These are phyloP conservation scores for Garcia nutans DNA, from an alignment of 345 rosid species.

Conservation along the genomic window DNA sequence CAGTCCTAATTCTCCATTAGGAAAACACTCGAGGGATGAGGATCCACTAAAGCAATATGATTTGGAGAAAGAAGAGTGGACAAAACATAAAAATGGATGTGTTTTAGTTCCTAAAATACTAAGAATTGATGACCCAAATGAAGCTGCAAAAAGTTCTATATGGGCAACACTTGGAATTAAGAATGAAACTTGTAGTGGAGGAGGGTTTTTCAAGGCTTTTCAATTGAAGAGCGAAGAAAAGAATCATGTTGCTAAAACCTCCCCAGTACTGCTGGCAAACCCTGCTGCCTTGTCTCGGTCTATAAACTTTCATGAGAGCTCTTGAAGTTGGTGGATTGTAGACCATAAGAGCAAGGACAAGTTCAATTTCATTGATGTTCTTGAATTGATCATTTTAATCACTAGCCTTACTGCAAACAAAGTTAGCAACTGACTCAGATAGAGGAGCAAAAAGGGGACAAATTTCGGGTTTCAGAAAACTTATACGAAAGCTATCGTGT, in stretches of 20 bases:
- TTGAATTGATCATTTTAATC: slow-evolving; percentile 15
- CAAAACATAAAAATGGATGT: slow-evolving; percentile 10
- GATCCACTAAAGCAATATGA: slow-evolving; percentile 30
- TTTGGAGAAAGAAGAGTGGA: slow-evolving; percentile 9
- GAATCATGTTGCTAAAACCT: slow-evolving; percentile 34
- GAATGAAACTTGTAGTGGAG: slow-evolving; percentile 45
- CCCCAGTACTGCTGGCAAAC: slow-evolving; percentile 54
- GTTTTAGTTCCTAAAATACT: slow-evolving; percentile 24
- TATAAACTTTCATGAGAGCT: slow-evolving; percentile 61
- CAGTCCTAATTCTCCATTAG: slow-evolving; percentile 15
- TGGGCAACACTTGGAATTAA: slow-evolving; percentile 36
- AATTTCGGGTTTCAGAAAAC: background rate
- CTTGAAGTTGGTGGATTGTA: slow-evolving; percentile 22
- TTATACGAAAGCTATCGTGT: background rate
- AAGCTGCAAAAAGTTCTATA: slow-evolving; percentile 33
- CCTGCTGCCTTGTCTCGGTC: slow-evolving; percentile 92
- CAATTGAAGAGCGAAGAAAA: slow-evolving; percentile 49
- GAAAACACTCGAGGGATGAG: slow-evolving; percentile 27
- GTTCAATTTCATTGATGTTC: background rate
- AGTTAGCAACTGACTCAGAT: background rate
- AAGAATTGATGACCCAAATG: slow-evolving; percentile 28
- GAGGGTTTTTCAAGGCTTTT: slow-evolving; percentile 59
- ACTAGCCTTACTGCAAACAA: slow-evolving; percentile 3
- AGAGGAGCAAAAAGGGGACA: background rate
- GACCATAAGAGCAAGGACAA: slow-evolving; percentile 5